phyloP scores from a whole-genome alignment of 495 filamentous ascomycete genomes.

The Penicillium cosmopolitanum region DNA sequence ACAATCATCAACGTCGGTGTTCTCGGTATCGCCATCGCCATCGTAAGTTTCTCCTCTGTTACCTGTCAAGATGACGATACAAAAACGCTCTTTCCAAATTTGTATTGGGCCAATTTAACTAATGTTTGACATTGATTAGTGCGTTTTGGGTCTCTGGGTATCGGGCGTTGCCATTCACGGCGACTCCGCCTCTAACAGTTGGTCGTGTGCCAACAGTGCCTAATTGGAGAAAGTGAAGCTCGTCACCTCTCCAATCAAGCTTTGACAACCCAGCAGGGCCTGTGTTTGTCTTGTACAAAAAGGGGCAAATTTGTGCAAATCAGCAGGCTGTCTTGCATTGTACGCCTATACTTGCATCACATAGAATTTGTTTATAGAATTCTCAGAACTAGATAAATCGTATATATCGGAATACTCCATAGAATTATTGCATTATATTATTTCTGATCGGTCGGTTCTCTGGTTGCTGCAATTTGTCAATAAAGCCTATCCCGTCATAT shows the following conservation, averaged over 20 bases:
- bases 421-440: conserved; percentile 4
- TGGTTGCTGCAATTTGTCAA: background rate
- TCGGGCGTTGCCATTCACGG: conserved; percentile 43
- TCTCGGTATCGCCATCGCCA: conserved; percentile 37
- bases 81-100: background rate
- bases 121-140: conserved; percentile 26
- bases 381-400: too few relatives aligned
- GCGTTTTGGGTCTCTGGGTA: conserved; percentile 44
- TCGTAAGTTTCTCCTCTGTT: conserved; percentile 32
- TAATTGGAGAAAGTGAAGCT: conserved; percentile 5
- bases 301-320: background rate
- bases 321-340: conserved; percentile 7
- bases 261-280: background rate
- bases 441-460: background rate
- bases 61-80: background rate
- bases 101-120: background rate
- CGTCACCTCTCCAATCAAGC: background rate
- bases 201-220: conserved; percentile 44
- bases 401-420: background rate
- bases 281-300: background rate
- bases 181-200: conserved; percentile 30
- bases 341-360: conserved; percentile 4
- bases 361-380: conserved; percentile 4
- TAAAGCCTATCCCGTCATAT: background rate
- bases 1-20: conserved; percentile 38